A percentile compares a stretch with the other conserved stretches of the same genome.
Conservation (phyloP, 345 rosid species). For the Balakata baccata region DNA sequence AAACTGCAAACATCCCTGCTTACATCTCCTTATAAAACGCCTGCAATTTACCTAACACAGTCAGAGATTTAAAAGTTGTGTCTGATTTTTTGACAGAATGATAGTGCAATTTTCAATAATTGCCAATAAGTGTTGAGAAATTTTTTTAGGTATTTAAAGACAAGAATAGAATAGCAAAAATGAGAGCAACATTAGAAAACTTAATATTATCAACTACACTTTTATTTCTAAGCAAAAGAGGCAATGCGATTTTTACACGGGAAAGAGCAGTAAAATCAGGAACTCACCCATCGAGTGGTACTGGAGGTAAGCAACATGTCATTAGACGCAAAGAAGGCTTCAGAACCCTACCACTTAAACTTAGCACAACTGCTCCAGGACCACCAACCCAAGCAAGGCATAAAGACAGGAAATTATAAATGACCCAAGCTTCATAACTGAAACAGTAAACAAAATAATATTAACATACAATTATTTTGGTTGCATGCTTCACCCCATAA, state of each 20-base stretch:
- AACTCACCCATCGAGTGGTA: conserved; percentile 88
- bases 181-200: neutral
- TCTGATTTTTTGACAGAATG: neutral
- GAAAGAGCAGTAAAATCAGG: neutral
- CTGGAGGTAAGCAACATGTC: conserved; percentile 90
- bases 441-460: conserved; percentile 17
- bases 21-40: conserved; percentile 93
- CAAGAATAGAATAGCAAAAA: neutral
- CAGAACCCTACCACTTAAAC: conserved; percentile 77
- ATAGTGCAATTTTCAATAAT: neutral
- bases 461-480: neutral
- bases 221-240: neutral
- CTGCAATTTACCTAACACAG: conserved; percentile 34
- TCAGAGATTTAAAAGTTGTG: neutral
- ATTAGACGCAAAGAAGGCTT: conserved; percentile 80
- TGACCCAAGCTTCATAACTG: conserved; percentile 99
- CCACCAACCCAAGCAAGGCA: conserved; percentile 99
- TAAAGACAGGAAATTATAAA: conserved; percentile 81
- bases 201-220: neutral
- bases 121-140: neutral
- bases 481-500: too few species aligned
- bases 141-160: neutral
- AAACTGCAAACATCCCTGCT: conserved; percentile 98
- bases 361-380: conserved; percentile 89
- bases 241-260: neutral